These are phyloP conservation scores for Scopulariopsis brevicaulis DNA, from an alignment of 2,329 filamentous ascomycete genomes.

Conservation along the genomic window DNA sequence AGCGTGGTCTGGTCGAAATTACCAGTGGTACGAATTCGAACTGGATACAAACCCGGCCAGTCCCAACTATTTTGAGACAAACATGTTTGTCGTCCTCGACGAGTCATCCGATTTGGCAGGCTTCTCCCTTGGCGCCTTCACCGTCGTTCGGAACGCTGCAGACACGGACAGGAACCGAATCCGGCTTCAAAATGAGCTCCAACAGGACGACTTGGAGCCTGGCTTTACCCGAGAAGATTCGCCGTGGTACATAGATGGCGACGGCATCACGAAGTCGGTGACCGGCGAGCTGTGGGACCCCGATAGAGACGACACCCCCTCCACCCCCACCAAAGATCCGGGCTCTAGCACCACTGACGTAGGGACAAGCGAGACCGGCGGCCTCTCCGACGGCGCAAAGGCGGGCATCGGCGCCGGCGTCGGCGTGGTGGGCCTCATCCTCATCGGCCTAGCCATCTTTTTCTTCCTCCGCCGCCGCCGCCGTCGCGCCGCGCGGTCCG, in stretches of 20 bases:
- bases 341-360: neutral
- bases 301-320: too few species aligned
- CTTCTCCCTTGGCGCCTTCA: neutral
- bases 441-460: slow-evolving; percentile 10
- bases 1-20: too few species aligned
- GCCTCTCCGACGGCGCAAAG: slow-evolving; percentile 29
- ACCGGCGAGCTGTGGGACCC: neutral
- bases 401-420: slow-evolving; percentile 29
- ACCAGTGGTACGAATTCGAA: too few species aligned
- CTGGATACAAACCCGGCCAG: too few species aligned
- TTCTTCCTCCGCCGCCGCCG: slow-evolving; percentile 10
- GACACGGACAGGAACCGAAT: neutral
- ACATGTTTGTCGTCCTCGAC: neutral
- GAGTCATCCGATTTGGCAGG: neutral
- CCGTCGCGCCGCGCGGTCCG: slow-evolving; percentile 18
- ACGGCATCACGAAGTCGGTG: neutral
- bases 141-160: neutral
- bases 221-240: neutral
- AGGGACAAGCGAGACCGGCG: slow-evolving; percentile 7
- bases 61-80: too few species aligned
- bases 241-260: neutral
- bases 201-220: neutral
- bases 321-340: too few species aligned
- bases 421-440: slow-evolving; percentile 21
- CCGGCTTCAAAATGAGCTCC: neutral